Conservation (phyloP, 208 protist genomes). For the Borovskyia barvae region DNA sequence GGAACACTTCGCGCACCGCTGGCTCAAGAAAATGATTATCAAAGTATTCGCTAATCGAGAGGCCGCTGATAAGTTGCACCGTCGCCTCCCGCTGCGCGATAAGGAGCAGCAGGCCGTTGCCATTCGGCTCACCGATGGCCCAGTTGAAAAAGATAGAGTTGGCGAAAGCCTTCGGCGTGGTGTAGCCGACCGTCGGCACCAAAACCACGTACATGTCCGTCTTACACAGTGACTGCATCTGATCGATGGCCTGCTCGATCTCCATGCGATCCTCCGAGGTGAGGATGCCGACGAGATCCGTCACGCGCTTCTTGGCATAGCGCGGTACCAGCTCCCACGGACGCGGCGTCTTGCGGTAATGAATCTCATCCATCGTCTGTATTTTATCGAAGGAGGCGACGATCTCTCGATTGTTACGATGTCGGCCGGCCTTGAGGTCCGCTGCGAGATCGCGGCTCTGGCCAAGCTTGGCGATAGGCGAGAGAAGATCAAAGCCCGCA, state of each 20-base stretch:
- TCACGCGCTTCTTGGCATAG: slow-evolving; percentile 84
- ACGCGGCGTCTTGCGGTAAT: slow-evolving; percentile 77
- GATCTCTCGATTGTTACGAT: slow-evolving; percentile 83
- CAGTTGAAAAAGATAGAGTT: slow-evolving; percentile 88
- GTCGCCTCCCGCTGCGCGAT: slow-evolving; percentile 81
- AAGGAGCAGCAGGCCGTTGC: slow-evolving; percentile 78
- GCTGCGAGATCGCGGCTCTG: slow-evolving; percentile 74
- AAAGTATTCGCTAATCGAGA: slow-evolving; percentile 84
- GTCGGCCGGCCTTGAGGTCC: slow-evolving; percentile 66
- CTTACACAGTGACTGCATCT: slow-evolving; percentile 83
- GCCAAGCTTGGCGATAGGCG: slow-evolving; percentile 74
- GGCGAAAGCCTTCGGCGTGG: slow-evolving; percentile 71
- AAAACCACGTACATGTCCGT: slow-evolving; percentile 83
- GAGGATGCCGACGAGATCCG: slow-evolving; percentile 78
- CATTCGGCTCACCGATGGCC: slow-evolving; percentile 69
- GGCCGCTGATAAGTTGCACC: slow-evolving; percentile 74
- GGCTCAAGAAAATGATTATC: slow-evolving; percentile 61
- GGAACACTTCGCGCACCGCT: slow-evolving; percentile 73
- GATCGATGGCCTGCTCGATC: slow-evolving; percentile 85
- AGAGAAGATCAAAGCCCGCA: slow-evolving; percentile 73
- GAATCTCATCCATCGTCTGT: slow-evolving; percentile 82
- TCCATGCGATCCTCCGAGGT: slow-evolving; percentile 83
- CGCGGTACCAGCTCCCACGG: slow-evolving; percentile 83
- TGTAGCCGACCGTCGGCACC: slow-evolving; percentile 86
- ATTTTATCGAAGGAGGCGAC: slow-evolving; percentile 79